Evolutionary conservation across 345 rosid species (phyloP).

Genomic region (Bruguiera sexangula): DNA sequence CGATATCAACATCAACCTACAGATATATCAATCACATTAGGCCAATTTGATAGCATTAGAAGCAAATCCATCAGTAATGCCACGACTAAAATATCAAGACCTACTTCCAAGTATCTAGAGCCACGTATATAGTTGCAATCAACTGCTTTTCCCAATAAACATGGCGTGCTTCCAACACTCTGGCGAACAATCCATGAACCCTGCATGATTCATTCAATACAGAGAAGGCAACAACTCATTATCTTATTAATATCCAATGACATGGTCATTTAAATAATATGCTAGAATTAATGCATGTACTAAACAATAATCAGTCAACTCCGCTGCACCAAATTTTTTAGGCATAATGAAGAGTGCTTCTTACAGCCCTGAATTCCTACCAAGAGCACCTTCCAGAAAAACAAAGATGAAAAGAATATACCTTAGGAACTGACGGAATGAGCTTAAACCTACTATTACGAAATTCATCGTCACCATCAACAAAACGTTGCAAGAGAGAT

Average conservation of each 20-base stretch:
- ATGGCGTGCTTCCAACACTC: slow-evolving; percentile 98
- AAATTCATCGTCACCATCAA: slow-evolving; percentile 97
- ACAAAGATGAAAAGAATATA: slow-evolving; percentile 23
- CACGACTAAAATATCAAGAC: not conserved
- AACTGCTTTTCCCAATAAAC: slow-evolving; percentile 92
- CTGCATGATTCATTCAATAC: slow-evolving; percentile 32
- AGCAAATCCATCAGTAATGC: not conserved
- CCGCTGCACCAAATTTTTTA: not conserved
- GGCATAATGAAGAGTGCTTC: slow-evolving; percentile 3
- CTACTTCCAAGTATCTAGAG: slow-evolving; percentile 79
- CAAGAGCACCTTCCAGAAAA: not conserved
- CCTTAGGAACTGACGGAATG: slow-evolving; percentile 95
- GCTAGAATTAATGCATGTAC: not conserved
- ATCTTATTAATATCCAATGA: no score
- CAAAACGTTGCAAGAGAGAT: slow-evolving; percentile 88
- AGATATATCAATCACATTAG: slow-evolving; percentile 17
- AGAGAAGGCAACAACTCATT: not conserved
- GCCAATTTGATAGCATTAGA: not conserved
- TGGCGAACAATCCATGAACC: slow-evolving; percentile 99
- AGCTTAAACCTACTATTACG: slow-evolving; percentile 95
- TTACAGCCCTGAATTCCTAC: not conserved
- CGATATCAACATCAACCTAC: slow-evolving; percentile 92
- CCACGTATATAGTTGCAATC: slow-evolving; percentile 93
- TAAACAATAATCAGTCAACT: not conserved
- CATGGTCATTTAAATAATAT: not conserved